Base-by-base conservation (phyloP, 225 moss, liverwort and hornwort genomes). In the Pseudisothecium myosuroides region DNA sequence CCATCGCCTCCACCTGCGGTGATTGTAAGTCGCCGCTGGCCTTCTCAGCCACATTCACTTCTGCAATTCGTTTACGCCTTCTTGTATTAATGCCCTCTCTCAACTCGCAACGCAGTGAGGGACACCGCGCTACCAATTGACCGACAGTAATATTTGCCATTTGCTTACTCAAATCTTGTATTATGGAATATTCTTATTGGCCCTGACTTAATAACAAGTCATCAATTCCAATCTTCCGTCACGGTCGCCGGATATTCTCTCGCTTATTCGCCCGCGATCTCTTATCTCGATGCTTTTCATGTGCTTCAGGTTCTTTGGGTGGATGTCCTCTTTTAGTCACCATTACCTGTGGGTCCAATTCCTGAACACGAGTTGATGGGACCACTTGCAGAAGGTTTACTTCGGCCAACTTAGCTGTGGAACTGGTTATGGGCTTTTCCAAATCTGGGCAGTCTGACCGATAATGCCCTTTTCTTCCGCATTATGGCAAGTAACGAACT, bases 371-470 rank as follows among this genome's bases (percentile, higher is more conserved):
- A 62, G n/a, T n/a, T 3, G 72, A 27, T 41, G n/a, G 68, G 1
- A 72, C 43, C 14, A 41, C 43, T 72, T 43, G 39, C 1, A 72
- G 8, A 14, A 72, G 26, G 3, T 72, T 43, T 43, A 72, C 72
- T 14, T 72, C 43, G 8, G 5, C 43, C 26, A 72, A 8, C 26
- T 72, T 72, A 72, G 10, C 14, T 39, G 1, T 39, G 71, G 71
- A 24, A 41, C 23, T 1, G 2, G 5, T 0, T 72, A 26, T 14
- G 0, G 43, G 0, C 9, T 43, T 72, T 8, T 72, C 72, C 9
- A 76, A 76, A 7, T 76, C 10, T 0, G 8, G 32, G 7, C 18
- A 49, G 10, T 50, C 31, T 12, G 16, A 76, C 32, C 16, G 10
- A 50, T 76, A 76, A 76, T 50, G 31, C 4, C 50, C 15, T 19